phyloP scores from a whole-genome alignment of 2,329 filamentous ascomycete species.

The Epichloe coenophiala region DNA sequence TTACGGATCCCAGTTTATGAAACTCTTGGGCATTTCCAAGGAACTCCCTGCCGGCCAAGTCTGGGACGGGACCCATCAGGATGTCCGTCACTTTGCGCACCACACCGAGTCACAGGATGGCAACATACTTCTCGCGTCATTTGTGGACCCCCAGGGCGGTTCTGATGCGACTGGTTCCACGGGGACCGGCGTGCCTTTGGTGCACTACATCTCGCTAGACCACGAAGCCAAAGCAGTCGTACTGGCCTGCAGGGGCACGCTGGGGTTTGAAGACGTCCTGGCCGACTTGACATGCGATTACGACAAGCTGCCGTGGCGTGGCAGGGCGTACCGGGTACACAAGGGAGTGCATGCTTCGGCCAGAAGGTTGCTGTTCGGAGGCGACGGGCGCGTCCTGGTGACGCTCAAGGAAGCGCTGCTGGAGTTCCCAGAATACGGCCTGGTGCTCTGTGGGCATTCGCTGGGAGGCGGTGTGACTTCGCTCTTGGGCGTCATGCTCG shows the following conservation, averaged over 20 bases:
- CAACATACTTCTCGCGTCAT: constrained; percentile 54
- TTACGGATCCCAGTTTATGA: constrained; percentile 50
- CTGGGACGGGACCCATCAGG: constrained; percentile 38
- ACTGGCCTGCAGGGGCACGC: constrained; percentile 56
- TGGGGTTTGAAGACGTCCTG: constrained; percentile 61
- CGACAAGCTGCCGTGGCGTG: constrained; percentile 50
- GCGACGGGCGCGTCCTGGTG: constrained; percentile 51
- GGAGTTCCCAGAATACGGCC: constrained; percentile 54
- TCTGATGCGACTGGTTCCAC: constrained; percentile 51
- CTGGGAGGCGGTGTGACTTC: constrained; percentile 58
- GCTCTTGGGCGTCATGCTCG: constrained; percentile 56
- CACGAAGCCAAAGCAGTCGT: constrained; percentile 60
- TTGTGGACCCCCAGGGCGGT: constrained; percentile 55
- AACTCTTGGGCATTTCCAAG: constrained; percentile 47
- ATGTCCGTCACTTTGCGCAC: constrained; percentile 49
- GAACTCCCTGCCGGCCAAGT: constrained; percentile 29
- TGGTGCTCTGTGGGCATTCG: constrained; percentile 57
- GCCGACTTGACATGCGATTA: constrained; percentile 66
- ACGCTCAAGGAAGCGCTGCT: constrained; percentile 53
- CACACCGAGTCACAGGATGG: constrained; percentile 45
- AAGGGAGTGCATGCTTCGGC: constrained; percentile 64
- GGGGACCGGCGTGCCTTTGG: constrained; percentile 53
- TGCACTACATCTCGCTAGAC: constrained; percentile 61
- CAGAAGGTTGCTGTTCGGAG: constrained; percentile 51
- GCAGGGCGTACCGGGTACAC: constrained; percentile 54